Conservation (phyloP, 208 protist genomes). For the Trypanosoma rangeli region DNA sequence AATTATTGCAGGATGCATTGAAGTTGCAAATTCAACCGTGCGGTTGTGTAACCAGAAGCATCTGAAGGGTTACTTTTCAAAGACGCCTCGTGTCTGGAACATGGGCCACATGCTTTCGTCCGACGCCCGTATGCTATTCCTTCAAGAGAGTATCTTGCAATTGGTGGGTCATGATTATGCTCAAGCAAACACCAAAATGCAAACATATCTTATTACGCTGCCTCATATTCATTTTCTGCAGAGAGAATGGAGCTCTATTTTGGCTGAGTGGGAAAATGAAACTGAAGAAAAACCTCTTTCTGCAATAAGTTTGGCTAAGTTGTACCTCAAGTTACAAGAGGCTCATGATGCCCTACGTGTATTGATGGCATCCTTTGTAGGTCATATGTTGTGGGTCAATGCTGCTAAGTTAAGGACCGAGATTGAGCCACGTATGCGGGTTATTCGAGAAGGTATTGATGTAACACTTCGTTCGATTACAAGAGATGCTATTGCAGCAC, state of each 20-base stretch:
- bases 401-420: constrained; percentile 86
- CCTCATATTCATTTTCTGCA: constrained; percentile 89
- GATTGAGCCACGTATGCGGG: constrained; percentile 82
- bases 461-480: constrained; percentile 72
- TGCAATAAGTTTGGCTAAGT: constrained; percentile 54
- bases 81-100: constrained; percentile 76
- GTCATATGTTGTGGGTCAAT: constrained; percentile 90
- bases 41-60: constrained; percentile 82
- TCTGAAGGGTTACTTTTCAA: constrained; percentile 79
- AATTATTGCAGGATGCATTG: constrained; percentile 65
- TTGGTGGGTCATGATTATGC: constrained; percentile 84
- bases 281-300: constrained; percentile 52
- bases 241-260: constrained; percentile 76
- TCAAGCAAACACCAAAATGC: constrained; percentile 73
- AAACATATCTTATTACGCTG: constrained; percentile 73
- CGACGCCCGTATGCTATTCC: constrained; percentile 66
- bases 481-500: constrained; percentile 49
- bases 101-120: constrained; percentile 60
- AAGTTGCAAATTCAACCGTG: constrained; percentile 46
- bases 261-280: constrained; percentile 74
- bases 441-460: constrained; percentile 76
- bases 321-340: constrained; percentile 80
- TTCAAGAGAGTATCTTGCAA: constrained; percentile 53
- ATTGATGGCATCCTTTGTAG: constrained; percentile 88
- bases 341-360: constrained; percentile 80